A percentile compares a stretch with the other conserved stretches of the same genome.
These are phyloP conservation scores for Yarrowia divulgata DNA, from an alignment of 805 yeast genomes.

Conservation along the genomic window DNA sequence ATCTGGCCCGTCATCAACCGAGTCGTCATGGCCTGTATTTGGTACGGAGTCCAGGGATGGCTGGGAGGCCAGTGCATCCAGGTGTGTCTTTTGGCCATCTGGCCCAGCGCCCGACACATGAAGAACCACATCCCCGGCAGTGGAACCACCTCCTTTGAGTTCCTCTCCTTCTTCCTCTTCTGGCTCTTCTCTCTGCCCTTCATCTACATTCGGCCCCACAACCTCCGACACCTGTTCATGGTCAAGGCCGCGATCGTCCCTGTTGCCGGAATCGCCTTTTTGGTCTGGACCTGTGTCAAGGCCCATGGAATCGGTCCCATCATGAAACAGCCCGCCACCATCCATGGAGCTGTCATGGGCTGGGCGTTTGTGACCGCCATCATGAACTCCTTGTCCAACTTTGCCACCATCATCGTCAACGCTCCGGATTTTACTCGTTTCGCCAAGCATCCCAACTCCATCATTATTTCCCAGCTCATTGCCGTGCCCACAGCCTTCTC, in stretches of 20 bases:
- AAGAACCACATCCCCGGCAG: slow-evolving; percentile 62
- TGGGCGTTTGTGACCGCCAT: slow-evolving; percentile 85
- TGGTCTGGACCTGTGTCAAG: slow-evolving; percentile 83
- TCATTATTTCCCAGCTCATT: slow-evolving; percentile 62
- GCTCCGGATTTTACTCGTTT: slow-evolving; percentile 93
- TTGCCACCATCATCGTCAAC: slow-evolving; percentile 86
- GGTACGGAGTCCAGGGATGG: slow-evolving; percentile 89
- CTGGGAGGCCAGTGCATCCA: slow-evolving; percentile 85
- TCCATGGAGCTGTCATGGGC: slow-evolving; percentile 66
- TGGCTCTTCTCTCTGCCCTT: slow-evolving; percentile 84
- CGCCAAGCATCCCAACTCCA: slow-evolving; percentile 63
- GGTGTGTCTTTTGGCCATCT: slow-evolving; percentile 77
- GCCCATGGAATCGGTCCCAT: slow-evolving; percentile 82
- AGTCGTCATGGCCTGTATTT: slow-evolving; percentile 83
- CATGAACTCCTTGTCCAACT: slow-evolving; percentile 84
- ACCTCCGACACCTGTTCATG: slow-evolving; percentile 82
- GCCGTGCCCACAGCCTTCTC: slow-evolving; percentile 82
- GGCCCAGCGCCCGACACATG: slow-evolving; percentile 55
- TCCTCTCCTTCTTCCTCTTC: slow-evolving; percentile 78
- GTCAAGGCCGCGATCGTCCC: slow-evolving; percentile 81
- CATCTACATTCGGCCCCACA: slow-evolving; percentile 81
- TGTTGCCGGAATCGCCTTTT: slow-evolving; percentile 79
- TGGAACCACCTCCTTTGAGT: slow-evolving; percentile 73
- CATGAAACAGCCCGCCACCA: slow-evolving; percentile 60
- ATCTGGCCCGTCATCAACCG: slow-evolving; percentile 89